Conservation (phyloP, 2,329 filamentous ascomycete genomes). For the Diaporthe capsici region DNA sequence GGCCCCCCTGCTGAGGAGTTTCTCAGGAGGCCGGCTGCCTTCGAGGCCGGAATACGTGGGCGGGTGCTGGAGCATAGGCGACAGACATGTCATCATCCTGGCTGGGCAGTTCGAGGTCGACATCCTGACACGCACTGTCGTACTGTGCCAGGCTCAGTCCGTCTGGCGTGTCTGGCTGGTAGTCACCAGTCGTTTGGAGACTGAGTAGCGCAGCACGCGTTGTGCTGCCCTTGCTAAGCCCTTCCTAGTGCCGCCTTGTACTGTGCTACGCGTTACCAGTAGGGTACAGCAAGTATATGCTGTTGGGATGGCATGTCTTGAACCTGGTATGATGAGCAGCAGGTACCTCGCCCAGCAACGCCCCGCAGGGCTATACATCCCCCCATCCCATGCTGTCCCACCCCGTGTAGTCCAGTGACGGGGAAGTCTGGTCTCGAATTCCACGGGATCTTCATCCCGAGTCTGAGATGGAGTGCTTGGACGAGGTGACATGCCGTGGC, state of each 20-base stretch:
- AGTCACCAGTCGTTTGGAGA: background rate
- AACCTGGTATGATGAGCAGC: constrained; percentile 10
- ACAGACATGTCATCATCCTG: constrained; percentile 30
- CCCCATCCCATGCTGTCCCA: constrained; percentile 30
- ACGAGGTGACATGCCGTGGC: constrained; percentile 36
- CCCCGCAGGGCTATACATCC: background rate
- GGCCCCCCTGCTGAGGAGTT: constrained; percentile 15
- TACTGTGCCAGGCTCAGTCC: background rate
- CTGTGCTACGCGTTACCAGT: background rate
- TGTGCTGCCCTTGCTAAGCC: background rate
- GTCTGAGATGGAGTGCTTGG: constrained; percentile 36
- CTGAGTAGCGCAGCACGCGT: background rate
- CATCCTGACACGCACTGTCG: constrained; percentile 9
- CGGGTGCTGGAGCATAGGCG: constrained; percentile 23
- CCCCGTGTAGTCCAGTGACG: background rate
- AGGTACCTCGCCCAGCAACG: constrained; percentile 7
- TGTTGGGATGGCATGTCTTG: constrained; percentile 29
- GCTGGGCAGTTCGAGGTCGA: background rate
- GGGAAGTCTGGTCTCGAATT: constrained; percentile 38
- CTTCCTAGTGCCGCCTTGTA: background rate
- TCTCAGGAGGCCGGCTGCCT: constrained; percentile 21
- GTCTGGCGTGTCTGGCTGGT: background rate
- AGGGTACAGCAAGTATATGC: background rate
- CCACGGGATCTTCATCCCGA: constrained; percentile 39
- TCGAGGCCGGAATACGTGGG: constrained; percentile 24